Evolutionary conservation across 116 monocot species (phyloP).

Genomic region (Papilionanthe hybrid): DNA sequence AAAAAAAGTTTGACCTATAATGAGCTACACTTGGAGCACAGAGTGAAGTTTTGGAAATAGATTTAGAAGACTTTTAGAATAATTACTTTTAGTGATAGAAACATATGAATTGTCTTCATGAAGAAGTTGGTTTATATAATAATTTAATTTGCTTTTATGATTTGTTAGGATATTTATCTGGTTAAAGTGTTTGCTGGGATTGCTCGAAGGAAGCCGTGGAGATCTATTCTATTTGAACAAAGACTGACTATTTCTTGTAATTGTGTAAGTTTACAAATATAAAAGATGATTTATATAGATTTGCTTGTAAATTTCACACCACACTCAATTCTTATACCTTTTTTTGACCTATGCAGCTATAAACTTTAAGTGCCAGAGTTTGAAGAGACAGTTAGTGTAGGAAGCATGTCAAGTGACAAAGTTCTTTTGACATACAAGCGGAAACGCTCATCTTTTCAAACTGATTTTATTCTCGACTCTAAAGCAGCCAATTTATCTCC

Average conservation of each 20-base stretch:
- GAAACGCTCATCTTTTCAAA: constrained; percentile 31
- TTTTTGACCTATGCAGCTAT: neutral
- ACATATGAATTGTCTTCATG: neutral
- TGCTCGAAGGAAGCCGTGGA: neutral
- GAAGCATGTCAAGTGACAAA: constrained; percentile 21
- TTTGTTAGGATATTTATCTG: neutral
- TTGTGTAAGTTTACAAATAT: constrained; percentile 5
- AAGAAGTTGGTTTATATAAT: neutral
- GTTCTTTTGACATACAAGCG: constrained; percentile 56
- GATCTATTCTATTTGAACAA: constrained; percentile 1
- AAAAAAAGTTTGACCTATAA: neutral
- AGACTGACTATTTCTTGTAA: neutral
- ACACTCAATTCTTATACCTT: neutral
- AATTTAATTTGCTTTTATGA: neutral
- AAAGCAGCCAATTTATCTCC: constrained; percentile 16
- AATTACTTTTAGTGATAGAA: neutral
- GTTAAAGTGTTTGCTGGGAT: neutral
- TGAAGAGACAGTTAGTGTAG: neutral
- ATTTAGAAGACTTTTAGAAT: neutral
- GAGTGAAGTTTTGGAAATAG: neutral
- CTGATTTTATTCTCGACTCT: constrained; percentile 13
- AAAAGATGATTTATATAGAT: neutral
- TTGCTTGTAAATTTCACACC: neutral
- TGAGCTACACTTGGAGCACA: neutral
- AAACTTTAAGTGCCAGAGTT: neutral